These are phyloP conservation scores for Flaveria bidentis DNA, from an alignment of 129 eudicot species.

Conservation along the genomic window DNA sequence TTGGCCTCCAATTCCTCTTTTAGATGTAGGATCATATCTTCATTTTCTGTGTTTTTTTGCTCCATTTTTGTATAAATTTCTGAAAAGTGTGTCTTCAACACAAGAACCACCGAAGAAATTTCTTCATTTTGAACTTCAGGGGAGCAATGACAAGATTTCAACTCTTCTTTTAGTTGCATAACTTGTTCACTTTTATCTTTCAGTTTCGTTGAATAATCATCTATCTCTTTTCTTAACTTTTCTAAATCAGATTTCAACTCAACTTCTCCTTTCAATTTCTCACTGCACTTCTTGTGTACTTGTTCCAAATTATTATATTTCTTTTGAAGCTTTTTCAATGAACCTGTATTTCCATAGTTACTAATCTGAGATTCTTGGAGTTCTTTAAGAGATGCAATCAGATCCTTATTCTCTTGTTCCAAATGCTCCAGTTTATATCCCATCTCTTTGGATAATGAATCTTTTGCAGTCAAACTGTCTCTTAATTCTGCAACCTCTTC, in stretches of 20 bases:
- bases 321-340: slow-evolving; percentile 49
- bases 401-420: slow-evolving; percentile 64
- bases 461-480: slow-evolving; percentile 53
- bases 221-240: slow-evolving; percentile 41
- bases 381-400: slow-evolving; percentile 49
- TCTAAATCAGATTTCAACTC: slow-evolving; percentile 50
- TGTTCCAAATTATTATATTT: slow-evolving; percentile 54
- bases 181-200: slow-evolving; percentile 42
- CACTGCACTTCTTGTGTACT: slow-evolving; percentile 49
- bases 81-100: slow-evolving; percentile 48
- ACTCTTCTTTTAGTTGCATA: slow-evolving; percentile 41
- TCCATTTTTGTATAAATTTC: slow-evolving; percentile 37
- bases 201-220: slow-evolving; percentile 35
- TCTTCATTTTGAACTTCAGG: slow-evolving; percentile 52
- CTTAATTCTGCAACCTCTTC: slow-evolving; percentile 59
- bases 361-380: slow-evolving; percentile 53
- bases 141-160: slow-evolving; percentile 41
- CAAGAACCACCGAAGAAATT: slow-evolving; percentile 37
- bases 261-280: slow-evolving; percentile 52
- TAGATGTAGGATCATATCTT: slow-evolving; percentile 38
- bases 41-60: slow-evolving; percentile 31
- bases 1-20: slow-evolving; percentile 41
- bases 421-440: slow-evolving; percentile 48
- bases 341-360: slow-evolving; percentile 36
- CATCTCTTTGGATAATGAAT: slow-evolving; percentile 46